Conservation (phyloP, 805 yeast species). For the Wickerhamomyces ciferrii region DNA sequence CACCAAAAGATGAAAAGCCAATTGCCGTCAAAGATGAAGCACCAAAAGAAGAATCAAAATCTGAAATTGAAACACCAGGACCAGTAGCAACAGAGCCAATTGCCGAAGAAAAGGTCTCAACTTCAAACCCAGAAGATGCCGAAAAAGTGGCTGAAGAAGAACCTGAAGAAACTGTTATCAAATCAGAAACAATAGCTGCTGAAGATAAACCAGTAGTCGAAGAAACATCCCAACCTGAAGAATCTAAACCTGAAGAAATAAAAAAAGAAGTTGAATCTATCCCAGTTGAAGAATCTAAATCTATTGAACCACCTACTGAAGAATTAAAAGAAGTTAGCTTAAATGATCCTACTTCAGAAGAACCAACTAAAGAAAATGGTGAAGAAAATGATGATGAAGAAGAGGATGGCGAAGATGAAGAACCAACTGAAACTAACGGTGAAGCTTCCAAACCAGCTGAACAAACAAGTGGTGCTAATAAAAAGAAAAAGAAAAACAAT, state of each 20-base stretch:
- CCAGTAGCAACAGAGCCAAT: background rate
- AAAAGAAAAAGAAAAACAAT: slow-evolving; percentile 29
- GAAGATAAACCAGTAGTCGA: background rate
- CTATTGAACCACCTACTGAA: slow-evolving; percentile 10
- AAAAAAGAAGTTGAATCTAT: slow-evolving; percentile 11
- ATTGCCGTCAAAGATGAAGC: background rate
- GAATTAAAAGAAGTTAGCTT: slow-evolving; percentile 10
- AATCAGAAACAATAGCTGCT: slow-evolving; percentile 8
- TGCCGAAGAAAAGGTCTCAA: background rate
- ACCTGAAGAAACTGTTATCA: slow-evolving; percentile 10
- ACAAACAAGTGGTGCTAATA: slow-evolving; percentile 5
- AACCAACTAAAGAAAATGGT: slow-evolving; percentile 7
- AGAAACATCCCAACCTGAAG: background rate
- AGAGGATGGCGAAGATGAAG: slow-evolving; percentile 1
- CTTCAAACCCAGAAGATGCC: background rate
- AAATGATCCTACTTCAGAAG: slow-evolving; percentile 5
- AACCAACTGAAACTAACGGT: slow-evolving; percentile 3
- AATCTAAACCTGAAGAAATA: slow-evolving; percentile 7
- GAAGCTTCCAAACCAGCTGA: slow-evolving; percentile 1
- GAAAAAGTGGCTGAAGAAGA: slow-evolving; percentile 8
- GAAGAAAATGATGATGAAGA: slow-evolving; percentile 4
- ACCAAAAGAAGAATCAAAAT: slow-evolving; percentile 6
- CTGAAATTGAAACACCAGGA: slow-evolving; percentile 1
- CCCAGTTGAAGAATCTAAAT: slow-evolving; percentile 6
- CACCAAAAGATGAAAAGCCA: background rate